Percentiles rank a stretch among this genome's conserved stretches.
phyloP scores from a whole-genome alignment of 106 monocot species.

The Dendrobium nobile region DNA sequence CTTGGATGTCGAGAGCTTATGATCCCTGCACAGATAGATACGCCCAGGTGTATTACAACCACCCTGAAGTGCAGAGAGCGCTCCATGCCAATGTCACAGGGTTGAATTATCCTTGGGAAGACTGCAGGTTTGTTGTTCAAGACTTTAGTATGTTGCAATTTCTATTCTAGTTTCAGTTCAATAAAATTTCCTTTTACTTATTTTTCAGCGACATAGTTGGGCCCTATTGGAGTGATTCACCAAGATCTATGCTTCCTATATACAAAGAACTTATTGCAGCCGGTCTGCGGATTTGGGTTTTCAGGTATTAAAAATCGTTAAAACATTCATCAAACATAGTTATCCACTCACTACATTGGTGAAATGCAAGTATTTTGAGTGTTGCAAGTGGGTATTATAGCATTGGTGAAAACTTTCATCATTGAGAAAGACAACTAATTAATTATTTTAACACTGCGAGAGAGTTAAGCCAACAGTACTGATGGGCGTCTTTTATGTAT shows the following conservation, averaged over 20 bases:
- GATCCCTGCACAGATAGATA: constrained; percentile 81
- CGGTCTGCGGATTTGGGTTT: constrained; percentile 86
- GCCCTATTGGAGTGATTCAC: constrained; percentile 74
- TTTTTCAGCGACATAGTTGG: constrained; percentile 57
- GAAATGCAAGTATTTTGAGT: neutral
- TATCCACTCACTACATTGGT: neutral
- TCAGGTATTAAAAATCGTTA: constrained; percentile 36
- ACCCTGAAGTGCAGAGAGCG: constrained; percentile 72
- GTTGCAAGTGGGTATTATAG: neutral
- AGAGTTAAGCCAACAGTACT: neutral
- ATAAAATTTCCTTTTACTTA: neutral
- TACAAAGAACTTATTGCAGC: constrained; percentile 77
- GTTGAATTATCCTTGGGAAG: constrained; percentile 63
- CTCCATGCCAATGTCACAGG: constrained; percentile 83
- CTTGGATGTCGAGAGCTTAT: constrained; percentile 91
- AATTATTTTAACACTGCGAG: neutral
- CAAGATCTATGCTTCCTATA: constrained; percentile 89
- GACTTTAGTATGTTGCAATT: neutral
- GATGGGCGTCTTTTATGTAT: neutral
- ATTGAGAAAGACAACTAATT: neutral
- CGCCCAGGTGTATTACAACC: constrained; percentile 64
- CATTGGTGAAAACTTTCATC: neutral
- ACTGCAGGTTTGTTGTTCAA: constrained; percentile 65
- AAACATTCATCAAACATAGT: neutral
- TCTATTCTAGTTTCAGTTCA: neutral